Evolutionary conservation across 352 stramenopile genomes (phyloP).

Genomic region (Pythium plurisporium): DNA sequence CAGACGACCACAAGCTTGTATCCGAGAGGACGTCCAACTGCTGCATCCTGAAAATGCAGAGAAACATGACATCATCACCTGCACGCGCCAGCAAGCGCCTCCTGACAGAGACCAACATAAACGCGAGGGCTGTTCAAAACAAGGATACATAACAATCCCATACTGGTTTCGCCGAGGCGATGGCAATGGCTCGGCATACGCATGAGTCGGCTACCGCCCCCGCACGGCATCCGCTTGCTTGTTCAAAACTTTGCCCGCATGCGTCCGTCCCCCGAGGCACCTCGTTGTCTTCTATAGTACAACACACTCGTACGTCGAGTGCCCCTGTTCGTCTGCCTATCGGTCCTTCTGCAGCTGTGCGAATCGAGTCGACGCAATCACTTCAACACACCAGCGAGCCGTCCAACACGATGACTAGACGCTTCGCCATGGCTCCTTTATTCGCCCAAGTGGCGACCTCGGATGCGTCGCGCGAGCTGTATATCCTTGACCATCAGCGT

Average conservation of each 20-base stretch:
- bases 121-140: no score
- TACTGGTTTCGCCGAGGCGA: no score
- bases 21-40: no score
- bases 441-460: constrained; percentile 70
- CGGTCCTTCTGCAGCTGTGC: not conserved
- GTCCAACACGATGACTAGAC: no score
- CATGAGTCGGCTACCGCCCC: no score
- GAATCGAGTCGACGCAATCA: no score
- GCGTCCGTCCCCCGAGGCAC: not conserved
- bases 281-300: constrained; percentile 12
- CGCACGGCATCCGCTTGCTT: not conserved
- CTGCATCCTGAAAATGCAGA: no score
- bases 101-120: not conserved
- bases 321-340: not conserved
- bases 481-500: constrained; percentile 95
- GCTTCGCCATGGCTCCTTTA: constrained; percentile 10
- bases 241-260: not conserved
- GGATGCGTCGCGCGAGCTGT: constrained; percentile 90
- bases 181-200: no score
- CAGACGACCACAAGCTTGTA: no score
- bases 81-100: no score
- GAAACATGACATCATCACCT: no score
- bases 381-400: no score
- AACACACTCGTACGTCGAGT: not conserved
- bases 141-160: not conserved